phyloP scores from a whole-genome alignment of 345 rosid species.

The Citrus medica region DNA sequence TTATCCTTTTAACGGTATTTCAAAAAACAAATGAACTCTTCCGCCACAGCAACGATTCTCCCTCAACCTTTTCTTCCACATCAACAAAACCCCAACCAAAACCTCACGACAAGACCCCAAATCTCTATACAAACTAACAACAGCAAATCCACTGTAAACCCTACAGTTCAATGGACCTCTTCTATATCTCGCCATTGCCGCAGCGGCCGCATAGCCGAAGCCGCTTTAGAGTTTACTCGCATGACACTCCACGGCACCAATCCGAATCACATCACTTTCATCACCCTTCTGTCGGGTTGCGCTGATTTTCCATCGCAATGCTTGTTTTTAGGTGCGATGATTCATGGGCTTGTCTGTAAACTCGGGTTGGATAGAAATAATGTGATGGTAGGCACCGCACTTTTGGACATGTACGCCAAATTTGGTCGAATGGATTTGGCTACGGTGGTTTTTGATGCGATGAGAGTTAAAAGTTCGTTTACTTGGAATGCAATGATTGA shows the following conservation, averaged over 20 bases:
- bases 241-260: constrained; percentile 56
- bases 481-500: constrained; percentile 82
- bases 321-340: constrained; percentile 37
- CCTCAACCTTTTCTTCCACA: constrained; percentile 18
- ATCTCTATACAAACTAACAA: constrained; percentile 16
- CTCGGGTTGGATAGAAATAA: constrained; percentile 42
- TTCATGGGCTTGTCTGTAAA: constrained; percentile 66
- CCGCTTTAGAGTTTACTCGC: constrained; percentile 45
- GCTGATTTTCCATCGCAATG: constrained; percentile 33
- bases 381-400: constrained; percentile 69
- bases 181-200: constrained; percentile 65
- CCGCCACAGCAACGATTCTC: constrained; percentile 34
- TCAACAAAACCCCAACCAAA: constrained; percentile 14
- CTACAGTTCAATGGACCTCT: constrained; percentile 62
- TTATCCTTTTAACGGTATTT: neutral
- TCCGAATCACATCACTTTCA: constrained; percentile 65
- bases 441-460: constrained; percentile 46
- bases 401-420: constrained; percentile 63
- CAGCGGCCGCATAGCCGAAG: constrained; percentile 46
- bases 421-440: constrained; percentile 39
- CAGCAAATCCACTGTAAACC: constrained; percentile 17
- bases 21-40: constrained; percentile 26
- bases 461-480: constrained; percentile 45
- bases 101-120: constrained; percentile 11
- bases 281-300: constrained; percentile 54